Evolutionary conservation across 2,329 filamentous ascomycete genomes (phyloP).

Genomic region (Arthrobotrys conoides): DNA sequence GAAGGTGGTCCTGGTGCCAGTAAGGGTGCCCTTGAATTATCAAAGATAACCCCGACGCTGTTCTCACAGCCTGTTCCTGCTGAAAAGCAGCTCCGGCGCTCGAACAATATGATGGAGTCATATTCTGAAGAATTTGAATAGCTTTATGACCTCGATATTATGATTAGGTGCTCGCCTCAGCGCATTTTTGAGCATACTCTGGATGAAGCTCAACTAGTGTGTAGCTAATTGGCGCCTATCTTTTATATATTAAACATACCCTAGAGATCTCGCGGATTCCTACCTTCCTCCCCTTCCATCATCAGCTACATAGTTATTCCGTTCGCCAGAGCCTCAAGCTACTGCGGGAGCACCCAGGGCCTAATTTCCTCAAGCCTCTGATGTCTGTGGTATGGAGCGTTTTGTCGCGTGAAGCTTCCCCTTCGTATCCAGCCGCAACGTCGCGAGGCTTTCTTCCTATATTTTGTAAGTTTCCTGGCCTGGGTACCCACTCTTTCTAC

Average conservation of each 20-base stretch:
- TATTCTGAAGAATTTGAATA: background rate
- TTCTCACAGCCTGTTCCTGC: background rate
- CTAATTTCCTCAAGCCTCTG: background rate
- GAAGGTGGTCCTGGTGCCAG: slow-evolving; percentile 16
- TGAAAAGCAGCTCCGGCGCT: slow-evolving; percentile 1
- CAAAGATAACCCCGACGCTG: background rate
- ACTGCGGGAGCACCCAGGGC: background rate
- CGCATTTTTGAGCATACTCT: too few species aligned
- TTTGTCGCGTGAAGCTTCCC: background rate
- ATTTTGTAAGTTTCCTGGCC: background rate
- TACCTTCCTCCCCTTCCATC: too few species aligned
- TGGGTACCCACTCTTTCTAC: background rate
- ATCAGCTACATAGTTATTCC: too few species aligned
- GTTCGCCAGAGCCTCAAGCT: too few species aligned
- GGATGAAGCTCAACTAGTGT: too few species aligned
- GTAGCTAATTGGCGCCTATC: too few species aligned
- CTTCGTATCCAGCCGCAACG: background rate
- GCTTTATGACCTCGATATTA: background rate
- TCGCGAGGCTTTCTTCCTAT: background rate
- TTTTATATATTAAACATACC: too few species aligned
- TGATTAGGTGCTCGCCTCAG: too few species aligned
- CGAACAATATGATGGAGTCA: background rate
- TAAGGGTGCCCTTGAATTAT: slow-evolving; percentile 11
- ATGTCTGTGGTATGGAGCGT: background rate
- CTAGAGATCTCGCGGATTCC: too few species aligned